Evolutionary conservation across 345 rosid genomes (phyloP).

Genomic region (Lenwebbia sp.): DNA sequence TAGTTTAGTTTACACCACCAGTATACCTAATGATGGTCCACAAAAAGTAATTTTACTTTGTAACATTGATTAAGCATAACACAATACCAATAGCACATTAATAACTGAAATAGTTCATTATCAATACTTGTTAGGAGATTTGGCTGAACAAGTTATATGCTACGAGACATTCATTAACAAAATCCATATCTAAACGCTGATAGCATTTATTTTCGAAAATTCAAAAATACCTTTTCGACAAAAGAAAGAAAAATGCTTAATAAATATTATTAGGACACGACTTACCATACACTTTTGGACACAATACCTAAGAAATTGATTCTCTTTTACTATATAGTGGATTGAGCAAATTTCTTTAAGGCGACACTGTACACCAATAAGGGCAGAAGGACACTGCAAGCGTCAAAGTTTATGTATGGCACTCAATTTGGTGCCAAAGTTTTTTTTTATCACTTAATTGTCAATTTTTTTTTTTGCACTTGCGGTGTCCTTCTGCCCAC

Average conservation of each 20-base stretch:
- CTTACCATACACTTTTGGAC: not conserved
- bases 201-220: not conserved
- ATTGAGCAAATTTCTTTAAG: not conserved
- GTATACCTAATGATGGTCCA: not conserved
- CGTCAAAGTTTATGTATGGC: no score
- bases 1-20: not conserved
- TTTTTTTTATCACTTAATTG: no score
- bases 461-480: no score
- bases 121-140: not conserved
- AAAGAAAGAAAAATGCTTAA: not conserved
- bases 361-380: no score
- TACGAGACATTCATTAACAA: not conserved
- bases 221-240: not conserved
- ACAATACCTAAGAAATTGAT: not conserved
- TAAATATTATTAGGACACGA: not conserved
- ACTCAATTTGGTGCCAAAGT: no score
- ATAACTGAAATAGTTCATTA: not conserved
- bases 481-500: no score
- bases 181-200: not conserved
- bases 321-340: not conserved
- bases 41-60: not conserved
- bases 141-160: not conserved
- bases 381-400: no score
- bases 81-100: not conserved
- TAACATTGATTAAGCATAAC: not conserved